phyloP scores from a whole-genome alignment of 352 stramenopile genomes.

The Pythium apleroticum region DNA sequence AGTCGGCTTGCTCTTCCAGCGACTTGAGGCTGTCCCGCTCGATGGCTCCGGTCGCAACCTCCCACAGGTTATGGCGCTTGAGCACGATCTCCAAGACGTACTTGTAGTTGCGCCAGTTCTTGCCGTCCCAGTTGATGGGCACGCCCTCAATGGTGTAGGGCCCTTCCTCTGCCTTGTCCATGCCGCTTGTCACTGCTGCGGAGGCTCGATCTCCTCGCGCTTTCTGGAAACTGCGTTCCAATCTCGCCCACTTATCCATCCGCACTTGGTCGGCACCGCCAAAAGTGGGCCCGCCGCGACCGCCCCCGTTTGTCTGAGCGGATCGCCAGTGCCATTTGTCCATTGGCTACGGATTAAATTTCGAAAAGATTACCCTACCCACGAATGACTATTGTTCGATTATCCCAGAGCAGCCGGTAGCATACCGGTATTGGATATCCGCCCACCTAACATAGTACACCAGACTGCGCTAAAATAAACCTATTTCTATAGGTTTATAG shows the following conservation, averaged over 20 bases:
- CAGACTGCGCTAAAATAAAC: not conserved
- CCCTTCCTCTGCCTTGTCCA: not conserved
- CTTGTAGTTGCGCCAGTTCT: conserved; percentile 2
- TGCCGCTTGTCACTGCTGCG: not conserved
- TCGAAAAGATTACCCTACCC: not conserved
- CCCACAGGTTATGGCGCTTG: not conserved
- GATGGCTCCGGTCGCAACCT: not conserved
- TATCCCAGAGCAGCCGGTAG: not conserved
- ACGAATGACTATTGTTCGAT: not conserved
- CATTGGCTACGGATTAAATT: not conserved
- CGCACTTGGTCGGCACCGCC: not conserved
- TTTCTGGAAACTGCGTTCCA: not conserved
- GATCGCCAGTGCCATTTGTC: not conserved
- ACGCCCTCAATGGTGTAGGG: not conserved
- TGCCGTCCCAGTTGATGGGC: not conserved
- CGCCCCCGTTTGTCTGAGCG: not conserved
- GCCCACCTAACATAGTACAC: not conserved
- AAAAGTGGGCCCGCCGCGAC: not conserved
- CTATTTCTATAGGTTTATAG: not conserved
- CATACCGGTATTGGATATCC: not conserved
- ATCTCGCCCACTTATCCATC: not conserved
- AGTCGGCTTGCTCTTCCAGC: not conserved
- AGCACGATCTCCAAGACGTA: not conserved
- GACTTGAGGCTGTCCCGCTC: not conserved
- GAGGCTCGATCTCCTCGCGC: not conserved